Conservation (phyloP, 1,284 basidiomycete genomes). For the Cryptococcus jaspeensis region DNA sequence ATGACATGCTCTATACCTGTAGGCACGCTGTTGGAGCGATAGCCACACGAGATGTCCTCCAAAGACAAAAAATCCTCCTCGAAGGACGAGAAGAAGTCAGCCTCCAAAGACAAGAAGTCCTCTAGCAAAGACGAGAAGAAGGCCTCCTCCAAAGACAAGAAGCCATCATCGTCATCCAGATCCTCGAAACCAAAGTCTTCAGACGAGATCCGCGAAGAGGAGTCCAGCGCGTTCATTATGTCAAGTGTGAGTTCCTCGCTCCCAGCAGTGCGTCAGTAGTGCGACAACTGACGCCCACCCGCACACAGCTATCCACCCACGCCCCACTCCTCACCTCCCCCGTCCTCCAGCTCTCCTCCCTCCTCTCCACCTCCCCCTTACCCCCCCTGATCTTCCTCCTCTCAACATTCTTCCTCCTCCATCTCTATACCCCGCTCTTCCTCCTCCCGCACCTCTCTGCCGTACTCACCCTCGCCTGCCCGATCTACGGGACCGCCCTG, state of each 20-base stretch:
- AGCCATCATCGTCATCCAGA: too few relatives aligned
- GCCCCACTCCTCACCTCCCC: constrained; percentile 10
- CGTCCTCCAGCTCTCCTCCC: constrained; percentile 8
- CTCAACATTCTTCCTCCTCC: constrained; percentile 11
- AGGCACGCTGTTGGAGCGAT: too few relatives aligned
- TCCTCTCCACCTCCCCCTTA: constrained; percentile 1
- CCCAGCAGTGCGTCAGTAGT: background rate
- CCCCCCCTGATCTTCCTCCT: constrained; percentile 5
- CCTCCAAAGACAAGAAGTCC: too few relatives aligned
- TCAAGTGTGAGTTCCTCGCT: background rate
- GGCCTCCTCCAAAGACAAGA: too few relatives aligned
- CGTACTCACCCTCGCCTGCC: constrained; percentile 20
- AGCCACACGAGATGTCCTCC: too few relatives aligned
- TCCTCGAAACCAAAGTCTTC: constrained; percentile 1
- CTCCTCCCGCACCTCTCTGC: constrained; percentile 21
- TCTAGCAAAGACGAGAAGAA: too few relatives aligned
- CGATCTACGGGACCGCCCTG: constrained; percentile 15
- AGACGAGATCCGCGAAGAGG: constrained; percentile 3
- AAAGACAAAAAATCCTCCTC: too few relatives aligned
- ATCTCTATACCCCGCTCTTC: constrained; percentile 19
- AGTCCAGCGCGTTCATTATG: background rate
- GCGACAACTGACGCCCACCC: background rate
- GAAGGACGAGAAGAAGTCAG: too few relatives aligned
- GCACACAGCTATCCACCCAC: constrained; percentile 15
- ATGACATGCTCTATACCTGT: too few relatives aligned